phyloP scores from a whole-genome alignment of 2,329 filamentous ascomycete species.

The Leptosphaerulina australis region DNA sequence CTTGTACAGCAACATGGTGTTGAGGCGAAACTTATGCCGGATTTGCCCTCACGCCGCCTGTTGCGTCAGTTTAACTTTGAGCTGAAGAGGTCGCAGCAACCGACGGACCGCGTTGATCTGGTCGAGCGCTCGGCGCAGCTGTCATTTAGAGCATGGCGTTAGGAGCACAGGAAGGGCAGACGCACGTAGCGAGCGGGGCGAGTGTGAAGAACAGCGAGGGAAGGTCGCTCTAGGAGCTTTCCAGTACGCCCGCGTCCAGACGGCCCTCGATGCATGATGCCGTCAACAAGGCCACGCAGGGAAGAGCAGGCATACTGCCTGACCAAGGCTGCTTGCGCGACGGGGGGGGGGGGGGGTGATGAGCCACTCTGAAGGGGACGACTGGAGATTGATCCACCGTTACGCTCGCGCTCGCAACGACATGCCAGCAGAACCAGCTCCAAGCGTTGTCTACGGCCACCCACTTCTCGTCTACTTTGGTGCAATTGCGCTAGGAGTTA shows the following conservation, averaged over 20 bases:
- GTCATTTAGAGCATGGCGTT: conserved; percentile 13
- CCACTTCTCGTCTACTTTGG: not conserved
- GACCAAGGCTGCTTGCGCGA: conserved; percentile 5
- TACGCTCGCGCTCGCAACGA: conserved; percentile 7
- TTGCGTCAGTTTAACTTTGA: conserved; percentile 18
- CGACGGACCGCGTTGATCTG: conserved; percentile 19
- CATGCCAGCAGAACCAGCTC: conserved; percentile 5
- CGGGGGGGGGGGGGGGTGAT: no score
- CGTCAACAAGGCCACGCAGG: conserved; percentile 10
- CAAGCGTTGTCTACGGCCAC: conserved; percentile 4
- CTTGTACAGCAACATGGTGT: conserved; percentile 12
- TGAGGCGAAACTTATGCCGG: conserved; percentile 7
- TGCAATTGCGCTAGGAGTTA: conserved; percentile 5
- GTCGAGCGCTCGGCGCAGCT: conserved; percentile 17
- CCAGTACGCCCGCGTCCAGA: conserved; percentile 7
- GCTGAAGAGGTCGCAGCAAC: conserved; percentile 17
- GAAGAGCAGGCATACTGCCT: conserved; percentile 10
- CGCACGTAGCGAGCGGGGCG: conserved; percentile 17
- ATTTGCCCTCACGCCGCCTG: conserved; percentile 12
- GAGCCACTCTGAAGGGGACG: not conserved
- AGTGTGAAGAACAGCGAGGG: conserved; percentile 10
- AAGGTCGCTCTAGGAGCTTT: conserved; percentile 9
- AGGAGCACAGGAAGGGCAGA: conserved; percentile 5
- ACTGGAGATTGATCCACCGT: conserved; percentile 16
- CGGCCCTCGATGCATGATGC: conserved; percentile 20